Percentiles rank a stretch among this genome's conserved stretches.
phyloP scores from a whole-genome alignment of 2,329 filamentous ascomycete species.

The Colletotrichum sp. region DNA sequence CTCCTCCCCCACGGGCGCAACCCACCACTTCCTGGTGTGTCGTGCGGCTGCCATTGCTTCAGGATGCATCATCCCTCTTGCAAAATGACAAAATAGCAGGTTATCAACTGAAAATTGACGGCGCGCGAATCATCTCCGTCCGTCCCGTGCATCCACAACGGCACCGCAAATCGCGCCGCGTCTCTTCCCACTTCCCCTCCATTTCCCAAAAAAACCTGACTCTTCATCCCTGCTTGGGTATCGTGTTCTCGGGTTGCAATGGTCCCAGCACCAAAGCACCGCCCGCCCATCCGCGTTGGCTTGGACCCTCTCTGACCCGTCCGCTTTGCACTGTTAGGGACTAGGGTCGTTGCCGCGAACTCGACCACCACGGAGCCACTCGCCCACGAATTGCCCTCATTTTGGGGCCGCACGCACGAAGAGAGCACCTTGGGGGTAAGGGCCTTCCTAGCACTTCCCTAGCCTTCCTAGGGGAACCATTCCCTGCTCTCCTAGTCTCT shows the following conservation, averaged over 20 bases:
- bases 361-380: not conserved
- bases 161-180: constrained; percentile 1
- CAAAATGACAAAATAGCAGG: not conserved
- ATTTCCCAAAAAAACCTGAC: not conserved
- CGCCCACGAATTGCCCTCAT: not conserved
- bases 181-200: not conserved
- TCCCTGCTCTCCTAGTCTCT: not conserved
- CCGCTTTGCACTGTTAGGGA: not conserved
- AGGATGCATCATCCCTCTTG: constrained; percentile 12
- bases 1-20: not conserved
- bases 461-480: not conserved
- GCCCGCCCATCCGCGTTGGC: not conserved
- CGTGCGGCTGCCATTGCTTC: not conserved
- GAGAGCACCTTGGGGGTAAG: not conserved
- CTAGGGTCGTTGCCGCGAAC: not conserved
- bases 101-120: not conserved
- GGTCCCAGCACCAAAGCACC: not conserved
- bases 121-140: constrained; percentile 16
- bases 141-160: constrained; percentile 16
- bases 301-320: not conserved
- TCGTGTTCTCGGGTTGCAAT: not conserved
- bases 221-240: constrained; percentile 10
- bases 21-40: not conserved
- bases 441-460: not conserved
- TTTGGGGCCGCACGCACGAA: not conserved